Evolutionary conservation across 2,329 filamentous ascomycete species (phyloP).

Genomic region (Didymella pomorum): DNA sequence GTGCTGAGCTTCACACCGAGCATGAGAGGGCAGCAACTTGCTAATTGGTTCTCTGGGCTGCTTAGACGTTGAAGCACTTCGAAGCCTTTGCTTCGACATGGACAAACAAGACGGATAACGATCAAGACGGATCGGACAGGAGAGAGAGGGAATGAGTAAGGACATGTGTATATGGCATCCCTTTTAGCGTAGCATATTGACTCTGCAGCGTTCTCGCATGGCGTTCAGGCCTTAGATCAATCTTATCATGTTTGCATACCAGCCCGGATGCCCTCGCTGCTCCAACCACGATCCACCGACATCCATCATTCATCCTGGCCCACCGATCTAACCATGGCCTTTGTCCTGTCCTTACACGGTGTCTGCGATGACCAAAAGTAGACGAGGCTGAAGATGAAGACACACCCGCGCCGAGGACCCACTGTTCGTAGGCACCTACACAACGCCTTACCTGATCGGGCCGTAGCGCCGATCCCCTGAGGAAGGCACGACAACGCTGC

Average conservation of each 20-base stretch:
- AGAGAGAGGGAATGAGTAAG: not conserved
- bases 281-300: no score
- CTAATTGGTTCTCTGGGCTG: constrained; percentile 45
- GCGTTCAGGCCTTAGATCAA: not conserved
- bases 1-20: constrained; percentile 37
- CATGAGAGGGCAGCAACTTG: constrained; percentile 40
- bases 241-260: no score
- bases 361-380: not conserved
- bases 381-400: not conserved
- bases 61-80: constrained; percentile 33
- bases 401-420: not conserved
- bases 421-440: not conserved
- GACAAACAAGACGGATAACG: no score
- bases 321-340: no score
- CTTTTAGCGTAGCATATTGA: not conserved
- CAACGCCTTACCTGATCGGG: not conserved
- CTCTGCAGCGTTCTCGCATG: not conserved
- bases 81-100: no score
- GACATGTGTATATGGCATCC: not conserved
- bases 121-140: not conserved
- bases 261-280: no score
- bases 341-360: no score
- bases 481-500: not conserved
- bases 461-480: not conserved
- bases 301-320: no score